Conservation (phyloP, 345 rosid genomes). For the Eucalyptus sp. region DNA sequence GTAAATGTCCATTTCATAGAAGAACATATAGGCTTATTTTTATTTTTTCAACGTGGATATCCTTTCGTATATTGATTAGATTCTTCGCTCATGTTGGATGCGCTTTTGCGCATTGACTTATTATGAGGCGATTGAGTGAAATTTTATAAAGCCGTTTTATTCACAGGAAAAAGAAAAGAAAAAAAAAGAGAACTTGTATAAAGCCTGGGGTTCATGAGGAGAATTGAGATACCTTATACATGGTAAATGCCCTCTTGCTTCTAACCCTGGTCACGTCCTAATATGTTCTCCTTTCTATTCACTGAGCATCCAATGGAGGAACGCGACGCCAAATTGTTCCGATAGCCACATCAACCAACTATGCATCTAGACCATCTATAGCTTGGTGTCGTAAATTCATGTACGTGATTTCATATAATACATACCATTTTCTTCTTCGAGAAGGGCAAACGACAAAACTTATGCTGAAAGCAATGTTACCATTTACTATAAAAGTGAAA, state of each 20-base stretch:
- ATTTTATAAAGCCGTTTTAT: background rate
- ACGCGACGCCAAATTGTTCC: rapidly evolving
- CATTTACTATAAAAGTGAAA: too few species aligned
- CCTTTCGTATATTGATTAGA: background rate
- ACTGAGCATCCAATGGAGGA: background rate
- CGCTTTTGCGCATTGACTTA: background rate
- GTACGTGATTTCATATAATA: rapidly evolving
- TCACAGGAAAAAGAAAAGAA: too few species aligned
- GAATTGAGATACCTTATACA: too few species aligned
- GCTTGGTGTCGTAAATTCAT: background rate
- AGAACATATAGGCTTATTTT: background rate
- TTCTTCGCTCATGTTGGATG: background rate
- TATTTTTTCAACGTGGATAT: background rate
- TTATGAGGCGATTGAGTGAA: background rate
- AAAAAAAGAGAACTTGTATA: too few species aligned
- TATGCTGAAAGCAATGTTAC: background rate
- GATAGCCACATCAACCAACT: background rate
- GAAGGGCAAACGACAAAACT: background rate
- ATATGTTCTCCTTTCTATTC: too few species aligned
- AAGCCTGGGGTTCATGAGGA: too few species aligned
- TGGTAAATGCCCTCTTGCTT: too few species aligned
- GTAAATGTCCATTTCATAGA: background rate
- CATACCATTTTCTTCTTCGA: background rate
- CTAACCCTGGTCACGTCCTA: too few species aligned
- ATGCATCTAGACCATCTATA: too few species aligned